These are phyloP conservation scores for Amphirosellinia nigrospora DNA, from an alignment of 495 filamentous ascomycete species.

Conservation along the genomic window DNA sequence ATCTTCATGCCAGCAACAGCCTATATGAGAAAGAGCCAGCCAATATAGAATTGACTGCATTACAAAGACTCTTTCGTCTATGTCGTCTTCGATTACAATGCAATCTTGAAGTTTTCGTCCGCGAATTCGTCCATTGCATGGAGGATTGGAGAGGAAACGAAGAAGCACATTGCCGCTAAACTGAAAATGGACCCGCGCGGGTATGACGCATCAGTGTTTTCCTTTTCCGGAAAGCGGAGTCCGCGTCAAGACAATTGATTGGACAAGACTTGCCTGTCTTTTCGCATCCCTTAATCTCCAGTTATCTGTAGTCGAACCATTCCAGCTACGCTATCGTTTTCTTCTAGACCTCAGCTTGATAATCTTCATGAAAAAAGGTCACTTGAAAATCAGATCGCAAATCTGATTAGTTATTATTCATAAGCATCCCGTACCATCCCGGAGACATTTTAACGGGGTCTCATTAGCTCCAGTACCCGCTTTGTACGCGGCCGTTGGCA, in stretches of 20 bases:
- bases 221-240: not conserved
- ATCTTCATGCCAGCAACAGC: not conserved
- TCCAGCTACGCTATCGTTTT: not conserved
- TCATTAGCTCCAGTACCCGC: not conserved
- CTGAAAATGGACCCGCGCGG: conserved; percentile 1
- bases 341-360: not conserved
- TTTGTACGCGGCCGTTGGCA: not conserved
- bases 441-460: conserved; percentile 1
- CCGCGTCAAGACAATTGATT: conserved; percentile 11
- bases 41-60: conserved; percentile 1
- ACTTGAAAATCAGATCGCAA: not conserved
- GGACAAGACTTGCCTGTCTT: not conserved
- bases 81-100: not conserved
- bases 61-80: not conserved
- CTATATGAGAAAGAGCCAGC: not conserved
- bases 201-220: not conserved
- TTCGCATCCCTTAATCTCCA: too few species aligned
- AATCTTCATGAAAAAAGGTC: not conserved
- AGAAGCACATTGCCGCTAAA: too few species aligned
- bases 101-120: not conserved
- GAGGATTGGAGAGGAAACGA: too few species aligned
- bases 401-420: not conserved
- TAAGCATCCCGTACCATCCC: not conserved
- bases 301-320: not conserved
- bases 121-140: too few species aligned